Conservation (phyloP, 2,329 filamentous ascomycete species). For the Thielaviopsis musarum region DNA sequence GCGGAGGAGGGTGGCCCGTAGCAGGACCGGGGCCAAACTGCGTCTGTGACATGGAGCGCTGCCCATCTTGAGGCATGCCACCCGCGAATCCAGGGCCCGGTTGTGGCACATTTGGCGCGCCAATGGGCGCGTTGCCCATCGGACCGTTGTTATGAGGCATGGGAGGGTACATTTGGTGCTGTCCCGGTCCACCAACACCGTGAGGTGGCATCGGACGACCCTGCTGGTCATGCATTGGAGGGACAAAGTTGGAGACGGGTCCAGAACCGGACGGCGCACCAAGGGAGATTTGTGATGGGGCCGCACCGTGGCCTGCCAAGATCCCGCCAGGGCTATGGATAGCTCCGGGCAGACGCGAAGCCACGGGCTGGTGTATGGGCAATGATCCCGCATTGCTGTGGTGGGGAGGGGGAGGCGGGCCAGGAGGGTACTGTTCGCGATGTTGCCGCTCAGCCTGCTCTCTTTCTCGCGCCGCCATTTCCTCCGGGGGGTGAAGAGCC, state of each 20-base stretch:
- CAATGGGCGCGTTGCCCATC: conserved; percentile 32
- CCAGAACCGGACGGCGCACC: conserved; percentile 32
- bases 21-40: conserved; percentile 8
- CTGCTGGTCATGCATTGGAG: conserved; percentile 35
- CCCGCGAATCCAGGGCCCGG: neutral
- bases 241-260: conserved; percentile 31
- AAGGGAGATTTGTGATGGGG: conserved; percentile 34
- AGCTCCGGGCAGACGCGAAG: conserved; percentile 58
- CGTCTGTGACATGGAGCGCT: conserved; percentile 10
- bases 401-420: conserved; percentile 59
- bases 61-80: conserved; percentile 1
- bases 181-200: conserved; percentile 26
- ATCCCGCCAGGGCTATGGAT: conserved; percentile 89
- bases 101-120: conserved; percentile 37
- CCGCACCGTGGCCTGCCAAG: conserved; percentile 54
- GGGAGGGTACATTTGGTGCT: conserved; percentile 41
- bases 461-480: conserved; percentile 27
- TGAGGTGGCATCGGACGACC: conserved; percentile 36
- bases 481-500: conserved; percentile 29
- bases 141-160: conserved; percentile 33
- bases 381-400: conserved; percentile 80
- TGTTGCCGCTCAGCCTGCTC: conserved; percentile 40
- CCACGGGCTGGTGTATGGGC: conserved; percentile 86
- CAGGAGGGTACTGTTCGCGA: conserved; percentile 48
- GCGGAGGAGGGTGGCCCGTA: conserved; percentile 21